Evolutionary conservation across 2,329 filamentous ascomycete species (phyloP).

Genomic region (Ophiostoma triangulosporum): DNA sequence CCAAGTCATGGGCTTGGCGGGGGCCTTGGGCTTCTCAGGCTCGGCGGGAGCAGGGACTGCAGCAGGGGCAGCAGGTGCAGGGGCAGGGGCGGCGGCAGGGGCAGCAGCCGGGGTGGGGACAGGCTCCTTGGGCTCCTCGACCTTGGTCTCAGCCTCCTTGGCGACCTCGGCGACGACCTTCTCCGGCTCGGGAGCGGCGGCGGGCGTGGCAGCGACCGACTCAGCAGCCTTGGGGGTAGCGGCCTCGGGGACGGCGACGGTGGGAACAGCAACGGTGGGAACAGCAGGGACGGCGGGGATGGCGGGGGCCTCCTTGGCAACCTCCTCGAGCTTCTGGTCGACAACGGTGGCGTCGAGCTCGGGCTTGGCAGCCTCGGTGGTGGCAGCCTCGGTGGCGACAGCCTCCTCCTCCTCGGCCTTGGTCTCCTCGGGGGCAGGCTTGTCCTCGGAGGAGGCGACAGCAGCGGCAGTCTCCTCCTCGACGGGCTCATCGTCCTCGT

Average conservation of each 20-base stretch:
- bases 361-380: constrained; percentile 24
- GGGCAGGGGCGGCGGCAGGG: constrained; percentile 31
- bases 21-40: constrained; percentile 33
- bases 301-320: constrained; percentile 24
- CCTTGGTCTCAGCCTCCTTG: constrained; percentile 41
- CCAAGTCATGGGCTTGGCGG: constrained; percentile 58
- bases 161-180: constrained; percentile 38
- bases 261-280: constrained; percentile 30
- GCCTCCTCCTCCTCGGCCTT: constrained; percentile 23
- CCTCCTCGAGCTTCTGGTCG: constrained; percentile 64
- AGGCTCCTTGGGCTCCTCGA: constrained; percentile 55
- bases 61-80: constrained; percentile 28
- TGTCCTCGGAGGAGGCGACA: constrained; percentile 16
- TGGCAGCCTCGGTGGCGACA: too few species aligned
- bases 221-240: constrained; percentile 23
- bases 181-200: constrained; percentile 28
- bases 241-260: constrained; percentile 23
- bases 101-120: constrained; percentile 38
- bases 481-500: constrained; percentile 61
- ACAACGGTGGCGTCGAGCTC: constrained; percentile 39
- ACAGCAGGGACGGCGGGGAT: constrained; percentile 21
- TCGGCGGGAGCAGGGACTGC: constrained; percentile 33
- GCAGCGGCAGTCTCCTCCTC: constrained; percentile 22
- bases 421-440: constrained; percentile 16
- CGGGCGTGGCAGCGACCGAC: constrained; percentile 14